These are phyloP conservation scores for Sphaerulina populicola DNA, from an alignment of 2,329 filamentous ascomycete genomes.

Conservation along the genomic window DNA sequence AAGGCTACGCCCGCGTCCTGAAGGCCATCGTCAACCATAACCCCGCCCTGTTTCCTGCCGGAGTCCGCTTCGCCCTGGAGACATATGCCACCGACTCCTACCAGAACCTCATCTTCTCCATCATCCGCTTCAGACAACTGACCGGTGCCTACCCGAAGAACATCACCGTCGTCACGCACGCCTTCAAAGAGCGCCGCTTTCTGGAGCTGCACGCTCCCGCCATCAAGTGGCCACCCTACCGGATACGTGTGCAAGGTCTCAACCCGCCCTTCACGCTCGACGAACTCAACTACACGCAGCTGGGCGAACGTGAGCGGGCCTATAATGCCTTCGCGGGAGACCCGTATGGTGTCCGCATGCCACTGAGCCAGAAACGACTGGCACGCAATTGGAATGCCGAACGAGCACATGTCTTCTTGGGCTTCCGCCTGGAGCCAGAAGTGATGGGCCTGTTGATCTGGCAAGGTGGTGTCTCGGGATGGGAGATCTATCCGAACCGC, in stretches of 20 bases:
- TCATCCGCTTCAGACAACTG: constrained; percentile 47
- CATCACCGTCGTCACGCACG: constrained; percentile 41
- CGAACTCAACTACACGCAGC: constrained; percentile 33
- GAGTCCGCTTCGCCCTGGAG: constrained; percentile 18
- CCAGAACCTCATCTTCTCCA: constrained; percentile 71
- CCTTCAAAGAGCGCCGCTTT: constrained; percentile 42
- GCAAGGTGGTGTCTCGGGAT: constrained; percentile 26
- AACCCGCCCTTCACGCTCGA: constrained; percentile 38
- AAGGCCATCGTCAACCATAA: constrained; percentile 19
- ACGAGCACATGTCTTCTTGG: constrained; percentile 17
- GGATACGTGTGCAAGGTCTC: constrained; percentile 39
- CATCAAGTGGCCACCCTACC: constrained; percentile 37
- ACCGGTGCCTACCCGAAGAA: constrained; percentile 36
- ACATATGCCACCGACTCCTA: constrained; percentile 67
- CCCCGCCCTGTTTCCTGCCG: constrained; percentile 15
- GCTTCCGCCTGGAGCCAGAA: constrained; percentile 20
- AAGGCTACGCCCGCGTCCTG: constrained; percentile 21
- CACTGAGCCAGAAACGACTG: constrained; percentile 35
- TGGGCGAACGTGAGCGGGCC: constrained; percentile 34
- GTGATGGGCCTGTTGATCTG: constrained; percentile 24
- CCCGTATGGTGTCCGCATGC: constrained; percentile 33
- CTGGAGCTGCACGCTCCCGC: constrained; percentile 35
- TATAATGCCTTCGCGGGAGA: constrained; percentile 35
- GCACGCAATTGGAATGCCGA: constrained; percentile 35
- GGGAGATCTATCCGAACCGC: constrained; percentile 21